Evolutionary conservation across 768 basidiomycete genomes (phyloP).

Genomic region (Trametes villosa): DNA sequence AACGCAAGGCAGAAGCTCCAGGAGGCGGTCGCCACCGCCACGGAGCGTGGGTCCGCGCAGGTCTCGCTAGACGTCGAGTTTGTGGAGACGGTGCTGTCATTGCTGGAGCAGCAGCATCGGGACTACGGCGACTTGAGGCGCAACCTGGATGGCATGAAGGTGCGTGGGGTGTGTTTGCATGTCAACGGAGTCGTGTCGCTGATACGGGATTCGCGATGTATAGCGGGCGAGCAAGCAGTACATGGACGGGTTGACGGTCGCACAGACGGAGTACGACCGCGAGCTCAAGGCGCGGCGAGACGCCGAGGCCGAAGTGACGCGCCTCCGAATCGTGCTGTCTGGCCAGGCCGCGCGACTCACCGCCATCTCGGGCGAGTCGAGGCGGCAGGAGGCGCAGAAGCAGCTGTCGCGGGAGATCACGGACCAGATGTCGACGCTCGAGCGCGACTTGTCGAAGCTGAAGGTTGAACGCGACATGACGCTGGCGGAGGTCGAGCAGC

Average conservation of each 20-base stretch:
- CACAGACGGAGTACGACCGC: constrained; percentile 92
- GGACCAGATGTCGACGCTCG: constrained; percentile 75
- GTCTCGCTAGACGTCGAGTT: constrained; percentile 76
- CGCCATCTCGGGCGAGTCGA: constrained; percentile 79
- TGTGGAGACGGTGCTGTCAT: constrained; percentile 67
- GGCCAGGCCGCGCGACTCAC: constrained; percentile 89
- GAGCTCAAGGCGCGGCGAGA: constrained; percentile 89
- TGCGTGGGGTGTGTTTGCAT: constrained; percentile 42
- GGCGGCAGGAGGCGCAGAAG: constrained; percentile 74
- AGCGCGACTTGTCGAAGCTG: constrained; percentile 84
- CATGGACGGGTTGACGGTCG: constrained; percentile 89
- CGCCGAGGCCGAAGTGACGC: constrained; percentile 89
- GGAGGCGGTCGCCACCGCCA: constrained; percentile 64
- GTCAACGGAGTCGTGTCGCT: neutral
- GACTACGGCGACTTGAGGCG: constrained; percentile 68
- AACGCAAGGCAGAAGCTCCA: constrained; percentile 55
- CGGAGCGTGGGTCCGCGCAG: constrained; percentile 59
- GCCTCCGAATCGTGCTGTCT: constrained; percentile 81
- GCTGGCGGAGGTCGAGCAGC: constrained; percentile 91
- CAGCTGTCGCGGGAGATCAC: constrained; percentile 79
- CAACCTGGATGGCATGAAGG: constrained; percentile 88
- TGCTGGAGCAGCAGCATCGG: constrained; percentile 65
- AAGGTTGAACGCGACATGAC: constrained; percentile 91
- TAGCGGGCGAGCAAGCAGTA: constrained; percentile 92
- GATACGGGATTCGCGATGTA: neutral